Percentiles rank a stretch among this genome's conserved stretches.
These are phyloP conservation scores for Coemansia sp. DNA, from an alignment of 192 early-diverging fungal genomes.

Conservation along the genomic window DNA sequence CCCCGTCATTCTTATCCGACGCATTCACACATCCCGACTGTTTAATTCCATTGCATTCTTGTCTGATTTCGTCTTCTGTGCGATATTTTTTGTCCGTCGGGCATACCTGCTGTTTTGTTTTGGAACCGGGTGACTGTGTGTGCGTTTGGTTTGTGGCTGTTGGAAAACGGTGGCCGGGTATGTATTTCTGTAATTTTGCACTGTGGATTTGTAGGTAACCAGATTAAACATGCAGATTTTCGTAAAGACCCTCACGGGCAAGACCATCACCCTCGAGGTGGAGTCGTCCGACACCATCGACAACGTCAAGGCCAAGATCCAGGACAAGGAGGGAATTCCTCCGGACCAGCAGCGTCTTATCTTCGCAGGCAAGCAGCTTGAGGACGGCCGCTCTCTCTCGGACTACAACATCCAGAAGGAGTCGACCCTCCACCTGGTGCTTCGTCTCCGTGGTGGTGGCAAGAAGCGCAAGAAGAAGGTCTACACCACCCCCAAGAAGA, in stretches of 20 bases:
- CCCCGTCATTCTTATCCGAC: background rate
- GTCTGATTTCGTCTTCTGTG: no score
- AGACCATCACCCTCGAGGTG: conserved; percentile 86
- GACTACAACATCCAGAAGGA: conserved; percentile 89
- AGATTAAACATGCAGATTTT: conserved; percentile 66
- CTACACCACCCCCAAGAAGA: conserved; percentile 99
- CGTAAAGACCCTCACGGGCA: conserved; percentile 85
- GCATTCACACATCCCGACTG: no score
- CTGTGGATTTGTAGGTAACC: conserved; percentile 5
- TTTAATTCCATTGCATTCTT: no score
- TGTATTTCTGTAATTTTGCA: conserved; percentile 8
- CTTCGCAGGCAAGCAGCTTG: conserved; percentile 81
- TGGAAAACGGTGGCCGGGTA: background rate
- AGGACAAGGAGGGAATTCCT: conserved; percentile 86
- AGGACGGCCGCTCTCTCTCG: conserved; percentile 70
- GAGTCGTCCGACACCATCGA: conserved; percentile 84
- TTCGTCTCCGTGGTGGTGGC: conserved; percentile 84
- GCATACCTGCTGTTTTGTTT: background rate
- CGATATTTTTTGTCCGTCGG: background rate
- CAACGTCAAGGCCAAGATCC: conserved; percentile 82
- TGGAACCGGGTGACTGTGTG: conserved; percentile 2
- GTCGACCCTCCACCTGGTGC: conserved; percentile 75
- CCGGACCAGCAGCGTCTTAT: conserved; percentile 83
- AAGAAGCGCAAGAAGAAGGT: conserved; percentile 99
- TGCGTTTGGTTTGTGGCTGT: background rate